Base-by-base conservation (phyloP, 805 yeast genomes). In the Groenewaldozyma tartarivorans region DNA sequence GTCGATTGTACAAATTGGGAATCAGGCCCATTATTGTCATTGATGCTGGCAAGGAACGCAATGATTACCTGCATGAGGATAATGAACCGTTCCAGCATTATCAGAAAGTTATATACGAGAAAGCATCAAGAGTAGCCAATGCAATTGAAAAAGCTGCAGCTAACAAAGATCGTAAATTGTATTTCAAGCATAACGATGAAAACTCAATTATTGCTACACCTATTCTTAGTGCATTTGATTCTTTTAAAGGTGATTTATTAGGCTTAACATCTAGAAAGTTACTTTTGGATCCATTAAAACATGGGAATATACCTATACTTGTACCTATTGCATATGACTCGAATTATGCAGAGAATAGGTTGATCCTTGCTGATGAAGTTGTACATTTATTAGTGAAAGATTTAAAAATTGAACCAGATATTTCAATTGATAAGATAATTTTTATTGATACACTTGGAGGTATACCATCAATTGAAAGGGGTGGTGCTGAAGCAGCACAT, bases 381-480 rank as follows among this genome's bases (percentile, higher is more conserved):
- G 58, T 75, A 1, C 53, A 56, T 30, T 58, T 65, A 36, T 51
- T 75, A 1, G 63, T 67, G 2, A 43, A 47, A 20, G 62, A 66
- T 21, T 56, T 71, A 35, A 47, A 48, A 11, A 4, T 19, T 5
- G 21, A 29, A 20, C 35, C 35, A 9, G 15, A 15, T 4, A 45
- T 40, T n/a, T 66, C 79, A 0, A 72, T 92, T 33, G 98, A 92
- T 48, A 92, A 92, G 50, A 62, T 90, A 21, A 74, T 90, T 5
- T 77, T 79, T 47, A 65, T 92, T 22, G 96, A 87, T 52, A 74
- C 78, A 1, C 57, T 72, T 16, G 99, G 99, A 1, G 99, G 99
- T 0, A 80, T 86, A 4, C 97, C 97, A 0, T 81, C 94, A 0
- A 65, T 77, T 19, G 95, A 86, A 55, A 69, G 97, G 44, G 73